Evolutionary conservation across 768 basidiomycete species (phyloP).

Genomic region (Auricularia sp.): DNA sequence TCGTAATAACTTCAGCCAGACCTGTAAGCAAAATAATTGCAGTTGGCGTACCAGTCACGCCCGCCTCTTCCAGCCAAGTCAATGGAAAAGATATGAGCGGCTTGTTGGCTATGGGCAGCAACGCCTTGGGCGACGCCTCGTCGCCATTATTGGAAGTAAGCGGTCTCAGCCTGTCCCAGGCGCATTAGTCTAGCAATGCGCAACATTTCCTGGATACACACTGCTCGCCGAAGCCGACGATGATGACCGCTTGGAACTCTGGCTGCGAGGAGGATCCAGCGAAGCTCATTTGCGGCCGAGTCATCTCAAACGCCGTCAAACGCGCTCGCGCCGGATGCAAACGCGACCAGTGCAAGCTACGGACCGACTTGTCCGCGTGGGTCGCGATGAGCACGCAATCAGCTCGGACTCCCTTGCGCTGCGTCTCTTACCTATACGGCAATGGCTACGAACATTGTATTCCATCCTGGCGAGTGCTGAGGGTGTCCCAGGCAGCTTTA

Average conservation of each 20-base stretch:
- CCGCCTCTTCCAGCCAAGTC: constrained; percentile 79
- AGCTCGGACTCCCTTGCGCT: background rate
- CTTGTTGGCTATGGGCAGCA: constrained; percentile 79
- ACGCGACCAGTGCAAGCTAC: background rate
- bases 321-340: background rate
- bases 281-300: constrained; percentile 6
- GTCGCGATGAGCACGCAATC: constrained; percentile 1
- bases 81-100: constrained; percentile 80
- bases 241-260: constrained; percentile 81
- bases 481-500: background rate
- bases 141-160: constrained; percentile 71
- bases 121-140: constrained; percentile 73
- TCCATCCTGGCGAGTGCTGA: constrained; percentile 47
- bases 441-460: constrained; percentile 43
- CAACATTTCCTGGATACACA: constrained; percentile 28
- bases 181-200: constrained; percentile 14
- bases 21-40: background rate
- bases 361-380: background rate
- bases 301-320: background rate
- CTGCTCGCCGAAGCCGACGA: constrained; percentile 92
- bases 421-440: background rate
- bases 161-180: constrained; percentile 47
- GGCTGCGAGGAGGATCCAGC: constrained; percentile 2
- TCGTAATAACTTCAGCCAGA: constrained; percentile 1
- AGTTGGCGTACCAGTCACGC: constrained; percentile 55